Percentiles rank a stretch among this genome's conserved stretches.
These are phyloP conservation scores for Prunus padus DNA, from an alignment of 306 rosid species.

Conservation along the genomic window DNA sequence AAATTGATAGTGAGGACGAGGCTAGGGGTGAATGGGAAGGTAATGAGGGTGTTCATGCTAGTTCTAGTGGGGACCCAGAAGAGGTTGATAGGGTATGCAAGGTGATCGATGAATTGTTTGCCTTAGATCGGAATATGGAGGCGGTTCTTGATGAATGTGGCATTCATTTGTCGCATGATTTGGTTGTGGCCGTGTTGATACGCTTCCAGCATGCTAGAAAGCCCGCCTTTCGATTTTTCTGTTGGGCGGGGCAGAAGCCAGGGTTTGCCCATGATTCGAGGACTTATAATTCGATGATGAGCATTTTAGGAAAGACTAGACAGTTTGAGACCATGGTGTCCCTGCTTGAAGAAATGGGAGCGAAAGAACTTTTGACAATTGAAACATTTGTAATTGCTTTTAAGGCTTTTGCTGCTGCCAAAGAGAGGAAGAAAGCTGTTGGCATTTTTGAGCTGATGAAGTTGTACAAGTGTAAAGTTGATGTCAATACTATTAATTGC, in stretches of 20 bases:
- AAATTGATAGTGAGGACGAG: slow-evolving; percentile 30
- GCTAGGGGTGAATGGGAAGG: slow-evolving; percentile 15
- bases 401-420: slow-evolving; percentile 74
- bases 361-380: slow-evolving; percentile 65
- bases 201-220: slow-evolving; percentile 82
- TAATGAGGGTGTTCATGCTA: slow-evolving; percentile 20
- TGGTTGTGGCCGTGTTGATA: slow-evolving; percentile 73
- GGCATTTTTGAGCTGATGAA: slow-evolving; percentile 86
- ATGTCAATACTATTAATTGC: slow-evolving; percentile 60
- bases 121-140: slow-evolving; percentile 89
- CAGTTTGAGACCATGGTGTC: slow-evolving; percentile 93
- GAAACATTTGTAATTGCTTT: slow-evolving; percentile 76
- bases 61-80: slow-evolving; percentile 42
- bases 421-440: slow-evolving; percentile 83
- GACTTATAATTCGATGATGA: slow-evolving; percentile 71
- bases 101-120: slow-evolving; percentile 89
- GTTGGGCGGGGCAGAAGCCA: slow-evolving; percentile 71
- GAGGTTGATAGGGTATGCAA: slow-evolving; percentile 76
- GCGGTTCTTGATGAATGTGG: slow-evolving; percentile 76
- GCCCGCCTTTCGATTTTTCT: slow-evolving; percentile 85
- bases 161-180: slow-evolving; percentile 61
- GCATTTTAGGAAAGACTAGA: slow-evolving; percentile 73
- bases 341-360: slow-evolving; percentile 86
- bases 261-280: slow-evolving; percentile 64
- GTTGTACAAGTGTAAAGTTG: slow-evolving; percentile 61